Evolutionary conservation across 2,329 filamentous ascomycete species (phyloP).

Genomic region (Gnomoniopsis sp.): DNA sequence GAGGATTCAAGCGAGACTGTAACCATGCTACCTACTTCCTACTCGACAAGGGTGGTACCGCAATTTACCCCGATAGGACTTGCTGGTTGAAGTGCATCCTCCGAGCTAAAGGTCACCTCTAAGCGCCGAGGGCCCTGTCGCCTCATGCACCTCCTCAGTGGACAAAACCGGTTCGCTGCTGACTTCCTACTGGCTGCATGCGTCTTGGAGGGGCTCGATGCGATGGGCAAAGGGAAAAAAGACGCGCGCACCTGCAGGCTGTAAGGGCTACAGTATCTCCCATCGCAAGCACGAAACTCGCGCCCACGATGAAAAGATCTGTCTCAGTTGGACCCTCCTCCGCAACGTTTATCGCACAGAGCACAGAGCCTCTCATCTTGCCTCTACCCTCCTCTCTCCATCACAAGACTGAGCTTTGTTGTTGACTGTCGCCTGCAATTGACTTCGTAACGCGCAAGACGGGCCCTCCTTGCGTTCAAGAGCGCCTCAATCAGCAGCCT

Average conservation of each 20-base stretch:
- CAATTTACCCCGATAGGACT: slow-evolving; percentile 32
- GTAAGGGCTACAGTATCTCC: slow-evolving; percentile 21
- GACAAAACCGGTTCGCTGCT: slow-evolving; percentile 25
- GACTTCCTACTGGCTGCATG: slow-evolving; percentile 30
- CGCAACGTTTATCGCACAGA: neutral
- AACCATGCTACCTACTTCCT: neutral
- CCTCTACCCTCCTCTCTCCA: neutral
- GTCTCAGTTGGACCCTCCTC: neutral
- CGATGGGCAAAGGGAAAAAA: slow-evolving; percentile 23
- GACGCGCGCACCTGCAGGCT: slow-evolving; percentile 37
- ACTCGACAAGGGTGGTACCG: slow-evolving; percentile 13
- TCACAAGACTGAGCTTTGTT: neutral
- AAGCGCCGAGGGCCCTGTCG: slow-evolving; percentile 55
- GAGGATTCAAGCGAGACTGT: no score
- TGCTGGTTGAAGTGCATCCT: slow-evolving; percentile 38
- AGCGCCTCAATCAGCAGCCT: neutral
- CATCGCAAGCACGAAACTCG: slow-evolving; percentile 7
- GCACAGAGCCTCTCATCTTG: no score
- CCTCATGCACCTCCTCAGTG: slow-evolving; percentile 43
- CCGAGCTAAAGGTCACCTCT: slow-evolving; percentile 31
- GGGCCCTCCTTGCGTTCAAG: neutral
- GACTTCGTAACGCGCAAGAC: neutral
- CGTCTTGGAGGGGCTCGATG: slow-evolving; percentile 16
- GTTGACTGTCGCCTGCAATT: neutral
- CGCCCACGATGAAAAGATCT: neutral